Evolutionary conservation across 495 filamentous ascomycete species (phyloP).

Genomic region (Viridothelium virens): DNA sequence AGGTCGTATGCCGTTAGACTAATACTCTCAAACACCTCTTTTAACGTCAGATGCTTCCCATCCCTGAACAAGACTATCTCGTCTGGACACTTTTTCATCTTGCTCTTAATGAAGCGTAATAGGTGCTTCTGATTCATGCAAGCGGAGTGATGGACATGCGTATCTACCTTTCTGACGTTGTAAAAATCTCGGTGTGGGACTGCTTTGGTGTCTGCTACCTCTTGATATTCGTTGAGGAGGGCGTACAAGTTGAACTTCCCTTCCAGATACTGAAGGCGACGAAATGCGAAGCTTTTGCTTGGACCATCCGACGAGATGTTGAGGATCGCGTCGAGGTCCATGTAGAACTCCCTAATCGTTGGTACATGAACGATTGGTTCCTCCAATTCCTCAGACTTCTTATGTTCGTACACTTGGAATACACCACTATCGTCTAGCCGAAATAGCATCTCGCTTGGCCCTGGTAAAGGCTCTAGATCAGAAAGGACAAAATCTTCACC

Average conservation of each 20-base stretch:
- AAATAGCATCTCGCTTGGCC: slow-evolving; percentile 60
- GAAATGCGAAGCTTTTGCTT: slow-evolving; percentile 92
- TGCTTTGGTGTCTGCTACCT: slow-evolving; percentile 93
- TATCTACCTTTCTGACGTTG: slow-evolving; percentile 97
- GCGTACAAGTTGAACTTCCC: slow-evolving; percentile 92
- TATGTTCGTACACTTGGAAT: slow-evolving; percentile 79
- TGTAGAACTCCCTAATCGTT: slow-evolving; percentile 85
- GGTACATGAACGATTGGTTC: slow-evolving; percentile 72
- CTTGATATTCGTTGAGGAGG: slow-evolving; percentile 91
- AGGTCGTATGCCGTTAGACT: slow-evolving; percentile 94
- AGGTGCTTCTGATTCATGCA: slow-evolving; percentile 99
- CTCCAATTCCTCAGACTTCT: slow-evolving; percentile 50
- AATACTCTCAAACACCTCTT: slow-evolving; percentile 94
- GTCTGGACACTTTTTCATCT: slow-evolving; percentile 95
- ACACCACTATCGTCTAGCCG: slow-evolving; percentile 74
- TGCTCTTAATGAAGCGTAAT: slow-evolving; percentile 96
- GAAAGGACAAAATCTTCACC: slow-evolving; percentile 83
- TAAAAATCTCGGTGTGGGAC: slow-evolving; percentile 98
- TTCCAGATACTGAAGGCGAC: slow-evolving; percentile 87
- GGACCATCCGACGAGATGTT: slow-evolving; percentile 86
- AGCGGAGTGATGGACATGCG: slow-evolving; percentile 96
- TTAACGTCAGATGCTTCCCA: slow-evolving; percentile 81
- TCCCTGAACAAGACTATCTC: slow-evolving; percentile 91
- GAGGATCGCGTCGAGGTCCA: slow-evolving; percentile 83
- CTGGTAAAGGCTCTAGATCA: slow-evolving; percentile 66